Evolutionary conservation across 768 basidiomycete species (phyloP), one percentile per base, ranked within the genome.

Genomic region (Phylloporus scabripes): DNA sequence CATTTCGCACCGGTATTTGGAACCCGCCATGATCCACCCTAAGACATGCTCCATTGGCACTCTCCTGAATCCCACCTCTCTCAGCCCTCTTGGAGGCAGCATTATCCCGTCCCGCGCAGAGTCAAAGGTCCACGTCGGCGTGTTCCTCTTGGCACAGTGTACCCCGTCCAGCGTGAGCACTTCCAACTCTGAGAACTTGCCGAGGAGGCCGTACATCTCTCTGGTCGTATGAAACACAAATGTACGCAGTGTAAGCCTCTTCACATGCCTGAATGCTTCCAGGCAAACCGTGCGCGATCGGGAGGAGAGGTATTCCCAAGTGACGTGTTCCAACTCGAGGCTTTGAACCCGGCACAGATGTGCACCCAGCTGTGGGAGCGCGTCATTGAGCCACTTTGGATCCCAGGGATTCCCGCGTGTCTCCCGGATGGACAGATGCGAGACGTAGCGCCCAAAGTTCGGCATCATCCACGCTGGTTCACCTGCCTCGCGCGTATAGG

Each of bases 381-480:
- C 55, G 18, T 63, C 65, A 11, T 69, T 51, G 7, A 69, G 51
- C 65, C 65, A 67, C 36, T 61, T 63, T 2, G 65, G 67, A 46
- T 67, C 67, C 65, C 63, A 69, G 4, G 59, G 38, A 12, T 61
- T 55, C 18, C 65, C 65, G 15, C 61, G 65, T 9, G 64, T 62
- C 45, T 67, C 65, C 21, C 54, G 63, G 29, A 69, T 9, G 38
- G 55, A 67, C 33, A 67, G 46, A 21, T 53, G 48, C 6, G 45
- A 37, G 17, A 69, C 50, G 20, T 90, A 87, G 58, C 83, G 82
- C 20, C 76, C 77, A 9, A 69, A 78, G 32, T 76, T 88, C 7
- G 76, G 79, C 31, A 58, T 84, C 4, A 67, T 77, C 52, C 54
- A 40, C 21, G 34, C 28, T 10, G 50, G 37, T 4, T 65, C 42